phyloP scores from a whole-genome alignment of 2,329 filamentous ascomycete species.

The Moelleriella libera region DNA sequence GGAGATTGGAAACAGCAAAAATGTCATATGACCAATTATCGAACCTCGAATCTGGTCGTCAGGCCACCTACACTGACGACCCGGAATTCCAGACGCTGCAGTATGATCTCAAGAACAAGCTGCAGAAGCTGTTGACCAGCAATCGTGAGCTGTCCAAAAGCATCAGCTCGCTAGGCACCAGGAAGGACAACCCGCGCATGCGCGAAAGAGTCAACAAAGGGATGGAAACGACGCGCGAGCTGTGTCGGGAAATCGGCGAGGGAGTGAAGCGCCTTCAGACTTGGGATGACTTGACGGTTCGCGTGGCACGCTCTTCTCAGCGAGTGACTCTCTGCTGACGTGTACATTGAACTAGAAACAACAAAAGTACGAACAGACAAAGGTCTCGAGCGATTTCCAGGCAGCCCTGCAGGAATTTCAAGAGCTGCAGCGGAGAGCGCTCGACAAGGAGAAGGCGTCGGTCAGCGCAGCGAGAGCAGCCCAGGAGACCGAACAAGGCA shows the following conservation, averaged over 20 bases:
- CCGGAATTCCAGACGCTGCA: slow-evolving; percentile 81
- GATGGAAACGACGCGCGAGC: slow-evolving; percentile 70
- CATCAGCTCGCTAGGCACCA: slow-evolving; percentile 73
- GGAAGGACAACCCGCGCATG: slow-evolving; percentile 79
- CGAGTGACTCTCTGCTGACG: not conserved
- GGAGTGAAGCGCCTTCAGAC: slow-evolving; percentile 83
- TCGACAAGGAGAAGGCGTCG: slow-evolving; percentile 86
- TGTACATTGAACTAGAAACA: slow-evolving; percentile 46
- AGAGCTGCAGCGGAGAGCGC: slow-evolving; percentile 70
- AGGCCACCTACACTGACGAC: slow-evolving; percentile 77
- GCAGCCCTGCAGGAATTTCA: slow-evolving; percentile 84
- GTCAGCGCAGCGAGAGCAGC: slow-evolving; percentile 71
- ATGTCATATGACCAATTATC: slow-evolving; percentile 93
- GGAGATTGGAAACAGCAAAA: not conserved
- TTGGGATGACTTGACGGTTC: slow-evolving; percentile 72
- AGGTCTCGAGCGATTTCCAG: slow-evolving; percentile 87
- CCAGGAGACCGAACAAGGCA: slow-evolving; percentile 38
- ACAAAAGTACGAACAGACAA: slow-evolving; percentile 93
- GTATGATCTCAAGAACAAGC: slow-evolving; percentile 69
- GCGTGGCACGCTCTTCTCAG: slow-evolving; percentile 9
- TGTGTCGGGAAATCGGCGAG: slow-evolving; percentile 86
- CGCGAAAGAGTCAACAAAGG: slow-evolving; percentile 81
- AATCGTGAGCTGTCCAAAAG: slow-evolving; percentile 76
- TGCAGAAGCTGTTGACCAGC: slow-evolving; percentile 80
- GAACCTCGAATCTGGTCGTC: slow-evolving; percentile 63